Percentiles rank a stretch among this genome's conserved stretches.
Evolutionary conservation across 192 early-diverging fungal species (phyloP).

Genomic region (Podila clonocystis): DNA sequence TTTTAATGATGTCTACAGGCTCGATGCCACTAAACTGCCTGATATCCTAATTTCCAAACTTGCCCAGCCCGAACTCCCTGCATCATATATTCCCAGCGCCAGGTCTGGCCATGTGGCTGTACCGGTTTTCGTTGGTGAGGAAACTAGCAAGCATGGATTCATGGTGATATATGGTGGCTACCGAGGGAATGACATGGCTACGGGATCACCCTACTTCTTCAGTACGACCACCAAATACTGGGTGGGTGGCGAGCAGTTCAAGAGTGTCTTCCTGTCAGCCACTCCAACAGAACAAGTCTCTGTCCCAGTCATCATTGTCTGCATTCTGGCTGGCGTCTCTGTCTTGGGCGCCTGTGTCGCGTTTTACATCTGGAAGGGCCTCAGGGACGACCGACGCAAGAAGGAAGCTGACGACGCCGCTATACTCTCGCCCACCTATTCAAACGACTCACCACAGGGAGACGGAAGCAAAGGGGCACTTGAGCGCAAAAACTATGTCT

Average conservation of each 20-base stretch:
- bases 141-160: background rate
- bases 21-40: constrained; percentile 17
- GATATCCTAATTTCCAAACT: constrained; percentile 17
- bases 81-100: constrained; percentile 3
- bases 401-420: constrained; percentile 4
- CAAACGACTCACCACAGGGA: background rate
- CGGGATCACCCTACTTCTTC: constrained; percentile 12
- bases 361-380: constrained; percentile 30
- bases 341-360: constrained; percentile 18
- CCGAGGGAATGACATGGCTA: background rate
- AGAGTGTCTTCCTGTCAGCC: background rate
- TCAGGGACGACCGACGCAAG: constrained; percentile 9
- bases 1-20: constrained; percentile 20
- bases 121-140: background rate
- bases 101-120: constrained; percentile 24
- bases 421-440: background rate
- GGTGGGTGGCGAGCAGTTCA: constrained; percentile 18
- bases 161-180: constrained; percentile 38
- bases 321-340: constrained; percentile 23
- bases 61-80: background rate
- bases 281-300: background rate
- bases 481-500: constrained; percentile 9
- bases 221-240: constrained; percentile 11
- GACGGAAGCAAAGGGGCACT: background rate
- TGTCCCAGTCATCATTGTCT: constrained; percentile 13